These are phyloP conservation scores for Biscogniauxia mediterranea DNA, from an alignment of 2,329 filamentous ascomycete genomes.

Conservation along the genomic window DNA sequence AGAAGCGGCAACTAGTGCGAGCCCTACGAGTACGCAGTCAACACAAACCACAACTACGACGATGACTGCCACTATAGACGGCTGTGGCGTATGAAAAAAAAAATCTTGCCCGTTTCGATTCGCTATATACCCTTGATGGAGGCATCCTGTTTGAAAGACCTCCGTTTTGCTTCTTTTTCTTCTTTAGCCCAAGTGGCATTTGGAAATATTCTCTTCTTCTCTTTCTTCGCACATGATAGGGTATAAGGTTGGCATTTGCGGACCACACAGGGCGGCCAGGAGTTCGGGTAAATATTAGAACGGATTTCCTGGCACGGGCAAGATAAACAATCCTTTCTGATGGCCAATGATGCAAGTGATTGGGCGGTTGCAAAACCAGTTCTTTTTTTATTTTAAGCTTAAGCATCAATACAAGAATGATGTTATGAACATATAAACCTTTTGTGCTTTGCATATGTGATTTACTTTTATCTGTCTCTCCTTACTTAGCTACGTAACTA, in stretches of 20 bases:
- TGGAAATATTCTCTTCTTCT: conserved; percentile 17
- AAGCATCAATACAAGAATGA: conserved; percentile 1
- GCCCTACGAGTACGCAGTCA: conserved; percentile 8
- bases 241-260: conserved; percentile 10
- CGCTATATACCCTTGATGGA: conserved; percentile 11
- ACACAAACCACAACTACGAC: conserved; percentile 13
- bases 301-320: neutral
- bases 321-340: neutral
- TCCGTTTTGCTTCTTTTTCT: conserved; percentile 31
- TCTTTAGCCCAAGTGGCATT: conserved; percentile 31
- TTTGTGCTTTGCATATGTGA: neutral
- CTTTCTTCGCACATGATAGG: conserved; percentile 12
- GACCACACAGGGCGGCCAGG: conserved; percentile 12
- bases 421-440: neutral
- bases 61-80: conserved; percentile 5
- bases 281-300: conserved; percentile 10
- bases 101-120: conserved; percentile 11
- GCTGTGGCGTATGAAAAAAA: conserved; percentile 6
- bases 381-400: neutral
- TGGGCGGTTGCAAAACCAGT: neutral
- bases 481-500: too few species aligned
- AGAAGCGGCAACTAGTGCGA: conserved; percentile 15
- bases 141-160: conserved; percentile 4
- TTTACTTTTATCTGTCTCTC: too few species aligned
- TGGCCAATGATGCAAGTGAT: neutral